Evolutionary conservation across 352 stramenopile genomes (phyloP).

Genomic region (Thalassiosira mediterranea): DNA sequence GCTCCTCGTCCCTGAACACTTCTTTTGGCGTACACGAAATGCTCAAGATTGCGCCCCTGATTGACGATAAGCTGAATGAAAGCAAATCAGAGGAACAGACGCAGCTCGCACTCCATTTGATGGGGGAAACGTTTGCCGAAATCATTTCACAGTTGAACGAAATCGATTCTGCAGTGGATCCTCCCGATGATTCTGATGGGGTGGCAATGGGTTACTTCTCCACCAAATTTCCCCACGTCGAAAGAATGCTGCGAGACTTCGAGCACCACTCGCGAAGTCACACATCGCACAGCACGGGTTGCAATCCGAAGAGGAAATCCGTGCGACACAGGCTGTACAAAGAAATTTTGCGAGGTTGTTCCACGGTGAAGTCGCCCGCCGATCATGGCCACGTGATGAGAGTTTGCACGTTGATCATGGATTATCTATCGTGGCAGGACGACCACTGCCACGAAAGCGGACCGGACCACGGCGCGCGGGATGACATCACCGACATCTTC

Average conservation of each 20-base stretch:
- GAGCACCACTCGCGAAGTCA: conserved; percentile 36
- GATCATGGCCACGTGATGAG: conserved; percentile 50
- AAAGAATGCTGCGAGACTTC: conserved; percentile 44
- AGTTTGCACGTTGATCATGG: conserved; percentile 57
- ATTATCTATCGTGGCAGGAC: conserved; percentile 40
- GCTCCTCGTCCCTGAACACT: conserved; percentile 13
- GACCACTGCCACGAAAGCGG: conserved; percentile 17
- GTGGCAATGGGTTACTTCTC: conserved; percentile 21
- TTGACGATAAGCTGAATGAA: conserved; percentile 21
- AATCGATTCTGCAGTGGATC: conserved; percentile 32
- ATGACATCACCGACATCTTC: conserved; percentile 55
- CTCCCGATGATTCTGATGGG: background rate
- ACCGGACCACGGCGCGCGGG: background rate
- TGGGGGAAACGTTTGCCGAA: conserved; percentile 44
- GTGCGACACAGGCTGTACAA: conserved; percentile 36
- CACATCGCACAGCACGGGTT: conserved; percentile 1
- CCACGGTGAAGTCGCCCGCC: conserved; percentile 16
- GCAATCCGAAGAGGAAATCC: conserved; percentile 17
- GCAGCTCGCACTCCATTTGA: conserved; percentile 24
- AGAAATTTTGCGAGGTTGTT: conserved; percentile 45
- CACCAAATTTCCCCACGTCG: conserved; percentile 36
- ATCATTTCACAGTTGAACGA: conserved; percentile 40
- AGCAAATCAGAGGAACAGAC: conserved; percentile 6
- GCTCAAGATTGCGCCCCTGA: conserved; percentile 25
- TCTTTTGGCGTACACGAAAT: conserved; percentile 45